These are phyloP conservation scores for Venturia effusa DNA, from an alignment of 2,329 filamentous ascomycete genomes.

Conservation along the genomic window DNA sequence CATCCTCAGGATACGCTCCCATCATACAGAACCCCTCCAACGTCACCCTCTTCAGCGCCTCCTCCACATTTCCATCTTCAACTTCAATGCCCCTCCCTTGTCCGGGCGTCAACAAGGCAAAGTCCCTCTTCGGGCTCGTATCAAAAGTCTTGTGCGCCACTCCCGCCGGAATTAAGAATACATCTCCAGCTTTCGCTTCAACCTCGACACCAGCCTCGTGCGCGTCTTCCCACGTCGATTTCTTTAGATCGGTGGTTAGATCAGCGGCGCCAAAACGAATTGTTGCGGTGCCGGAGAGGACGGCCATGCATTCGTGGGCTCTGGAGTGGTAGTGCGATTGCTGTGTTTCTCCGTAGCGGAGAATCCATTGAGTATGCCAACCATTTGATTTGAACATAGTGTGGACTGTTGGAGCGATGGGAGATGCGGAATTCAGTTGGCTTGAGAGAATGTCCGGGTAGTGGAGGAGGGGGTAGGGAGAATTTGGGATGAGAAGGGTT, in stretches of 20 bases:
- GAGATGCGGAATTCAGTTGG: conserved; percentile 13
- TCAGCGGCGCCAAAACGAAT: conserved; percentile 48
- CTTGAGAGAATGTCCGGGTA: conserved; percentile 34
- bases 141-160: conserved; percentile 45
- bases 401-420: conserved; percentile 26
- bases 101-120: conserved; percentile 36
- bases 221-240: conserved; percentile 28
- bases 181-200: conserved; percentile 40
- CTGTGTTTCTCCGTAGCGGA: conserved; percentile 45
- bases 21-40: conserved; percentile 40
- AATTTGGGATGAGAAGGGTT: conserved; percentile 18
- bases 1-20: conserved; percentile 42
- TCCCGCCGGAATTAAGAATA: conserved; percentile 48
- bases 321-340: conserved; percentile 46
- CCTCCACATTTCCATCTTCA: conserved; percentile 22
- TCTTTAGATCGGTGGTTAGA: conserved; percentile 27
- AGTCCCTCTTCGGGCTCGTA: conserved; percentile 26
- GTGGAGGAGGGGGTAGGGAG: conserved; percentile 41
- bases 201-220: conserved; percentile 39
- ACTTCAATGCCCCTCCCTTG: conserved; percentile 24
- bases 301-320: conserved; percentile 48
- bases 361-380: conserved; percentile 47
- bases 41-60: conserved; percentile 27
- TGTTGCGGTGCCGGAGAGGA: conserved; percentile 41
- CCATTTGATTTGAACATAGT: conserved; percentile 37